These are phyloP conservation scores for Lodderomyces beijingensis DNA, from an alignment of 1,139 yeast species.

Conservation along the genomic window DNA sequence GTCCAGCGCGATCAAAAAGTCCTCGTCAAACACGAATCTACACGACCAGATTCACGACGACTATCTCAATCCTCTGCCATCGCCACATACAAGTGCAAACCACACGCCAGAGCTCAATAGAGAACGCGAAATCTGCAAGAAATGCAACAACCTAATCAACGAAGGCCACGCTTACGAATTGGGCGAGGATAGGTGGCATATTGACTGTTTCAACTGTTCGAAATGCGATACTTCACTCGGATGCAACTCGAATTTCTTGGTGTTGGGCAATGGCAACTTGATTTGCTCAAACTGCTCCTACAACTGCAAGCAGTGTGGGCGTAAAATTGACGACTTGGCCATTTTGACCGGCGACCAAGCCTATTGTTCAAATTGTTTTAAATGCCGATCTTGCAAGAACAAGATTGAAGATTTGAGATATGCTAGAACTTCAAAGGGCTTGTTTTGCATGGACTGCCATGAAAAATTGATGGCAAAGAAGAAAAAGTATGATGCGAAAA, in stretches of 20 bases:
- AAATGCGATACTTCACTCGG: constrained; percentile 76
- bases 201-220: constrained; percentile 85
- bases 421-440: constrained; percentile 90
- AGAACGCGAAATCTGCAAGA: constrained; percentile 33
- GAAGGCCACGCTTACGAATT: constrained; percentile 81
- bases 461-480: constrained; percentile 74
- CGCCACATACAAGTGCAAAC: too few relatives aligned
- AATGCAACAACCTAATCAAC: constrained; percentile 44
- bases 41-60: too few relatives aligned
- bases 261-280: constrained; percentile 86
- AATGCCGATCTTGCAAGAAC: constrained; percentile 84
- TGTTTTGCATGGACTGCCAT: constrained; percentile 92
- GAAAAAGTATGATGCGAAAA: constrained; percentile 46
- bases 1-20: too few relatives aligned
- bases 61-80: too few relatives aligned
- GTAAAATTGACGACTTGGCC: constrained; percentile 93
- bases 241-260: constrained; percentile 84
- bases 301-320: constrained; percentile 80
- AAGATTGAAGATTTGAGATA: constrained; percentile 87
- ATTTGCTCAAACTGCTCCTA: constrained; percentile 91
- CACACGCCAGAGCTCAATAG: neutral
- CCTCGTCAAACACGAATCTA: too few relatives aligned
- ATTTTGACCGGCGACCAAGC: constrained; percentile 94
- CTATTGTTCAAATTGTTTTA: constrained; percentile 86
- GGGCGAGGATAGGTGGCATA: constrained; percentile 95